A percentile compares a stretch with the other conserved stretches of the same genome.
These are phyloP conservation scores for Boletus pseudo-olivaceus DNA, from an alignment of 768 basidiomycete species.

Conservation along the genomic window DNA sequence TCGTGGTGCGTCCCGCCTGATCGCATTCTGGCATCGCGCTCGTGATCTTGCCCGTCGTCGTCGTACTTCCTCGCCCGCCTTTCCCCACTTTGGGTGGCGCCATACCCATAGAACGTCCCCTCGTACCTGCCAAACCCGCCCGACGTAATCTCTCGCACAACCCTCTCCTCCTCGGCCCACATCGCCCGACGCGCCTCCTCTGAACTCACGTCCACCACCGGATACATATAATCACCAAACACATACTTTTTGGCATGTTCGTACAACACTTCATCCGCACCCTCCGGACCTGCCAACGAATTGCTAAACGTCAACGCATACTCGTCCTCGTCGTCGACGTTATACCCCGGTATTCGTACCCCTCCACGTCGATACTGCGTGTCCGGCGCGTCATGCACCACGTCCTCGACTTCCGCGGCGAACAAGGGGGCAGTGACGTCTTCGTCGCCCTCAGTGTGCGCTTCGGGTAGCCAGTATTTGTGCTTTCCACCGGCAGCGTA, in stretches of 20 bases:
- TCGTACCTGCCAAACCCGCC: slow-evolving; percentile 5
- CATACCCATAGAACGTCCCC: slow-evolving; percentile 15
- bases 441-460: slow-evolving; percentile 34
- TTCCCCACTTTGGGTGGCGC: slow-evolving; percentile 23
- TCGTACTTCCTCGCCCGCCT: slow-evolving; percentile 7
- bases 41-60: slow-evolving; percentile 5
- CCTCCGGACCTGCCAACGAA: slow-evolving; percentile 46
- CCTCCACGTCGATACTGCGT: slow-evolving; percentile 33
- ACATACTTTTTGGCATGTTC: slow-evolving; percentile 71
- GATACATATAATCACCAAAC: slow-evolving; percentile 91
- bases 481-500: slow-evolving; percentile 86
- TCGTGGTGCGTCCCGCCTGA: background rate
- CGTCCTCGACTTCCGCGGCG: slow-evolving; percentile 54
- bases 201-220: slow-evolving; percentile 82
- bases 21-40: slow-evolving; percentile 15
- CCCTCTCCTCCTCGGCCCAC: slow-evolving; percentile 29
- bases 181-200: slow-evolving; percentile 32
- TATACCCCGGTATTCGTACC: slow-evolving; percentile 18
- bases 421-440: slow-evolving; percentile 78
- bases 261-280: slow-evolving; percentile 74
- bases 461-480: slow-evolving; percentile 95
- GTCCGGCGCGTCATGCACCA: slow-evolving; percentile 64
- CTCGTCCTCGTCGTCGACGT: slow-evolving; percentile 38
- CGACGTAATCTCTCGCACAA: slow-evolving; percentile 25
- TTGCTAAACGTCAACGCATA: slow-evolving; percentile 28